Evolutionary conservation across 202 grass and related monocot genomes (phyloP), one percentile per base, ranked within the genome.

Genomic region (Cymbopogon flexuosus): DNA sequence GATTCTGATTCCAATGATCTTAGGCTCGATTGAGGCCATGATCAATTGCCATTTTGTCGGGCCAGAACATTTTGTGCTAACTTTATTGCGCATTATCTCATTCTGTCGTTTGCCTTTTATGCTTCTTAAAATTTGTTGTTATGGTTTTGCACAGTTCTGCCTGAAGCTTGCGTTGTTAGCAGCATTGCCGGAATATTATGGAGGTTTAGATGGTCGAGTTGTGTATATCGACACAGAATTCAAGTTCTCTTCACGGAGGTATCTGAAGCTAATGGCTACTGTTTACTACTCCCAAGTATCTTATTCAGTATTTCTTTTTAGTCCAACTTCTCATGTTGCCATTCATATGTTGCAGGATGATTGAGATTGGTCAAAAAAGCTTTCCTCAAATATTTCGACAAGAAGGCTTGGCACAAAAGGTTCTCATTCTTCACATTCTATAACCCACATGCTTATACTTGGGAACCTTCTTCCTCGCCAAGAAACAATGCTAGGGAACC

Each of bases 221-320:
- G 79, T 93, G 52, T 98, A 94, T 69, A 93, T 98, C 73, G 92
- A 98, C 68, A 93, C 92, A 0, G 95, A 98, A 88, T 93, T 84
- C 70, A 98, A 93, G 88, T 98, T 98, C 84, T 93, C 88, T 91
- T 86, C 90, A 61, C 78, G 86, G 79, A 98, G 95, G 95, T 98
- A 89, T n/a, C 71, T 79, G 23, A 76, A 37, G 12, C 61, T 60
- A 22, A 19, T 79, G 46, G 8, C 42, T 52, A 68, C 41, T 34
- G 2, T 22, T 62, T 16, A 14, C 3, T 46, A 31, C 8, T 62
- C 22, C 65, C 62, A 70, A 43, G 1, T 56, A 63, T 33, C 35
- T 40, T 67, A 68, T 57, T 83, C 46, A 42, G 39, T 46, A 77
- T 65, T 46, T 49, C 1, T 9, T 82, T 42, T 21, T 80, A 60